Base-by-base conservation (phyloP, 345 rosid species). In the Aquilaria yunnanensis region DNA sequence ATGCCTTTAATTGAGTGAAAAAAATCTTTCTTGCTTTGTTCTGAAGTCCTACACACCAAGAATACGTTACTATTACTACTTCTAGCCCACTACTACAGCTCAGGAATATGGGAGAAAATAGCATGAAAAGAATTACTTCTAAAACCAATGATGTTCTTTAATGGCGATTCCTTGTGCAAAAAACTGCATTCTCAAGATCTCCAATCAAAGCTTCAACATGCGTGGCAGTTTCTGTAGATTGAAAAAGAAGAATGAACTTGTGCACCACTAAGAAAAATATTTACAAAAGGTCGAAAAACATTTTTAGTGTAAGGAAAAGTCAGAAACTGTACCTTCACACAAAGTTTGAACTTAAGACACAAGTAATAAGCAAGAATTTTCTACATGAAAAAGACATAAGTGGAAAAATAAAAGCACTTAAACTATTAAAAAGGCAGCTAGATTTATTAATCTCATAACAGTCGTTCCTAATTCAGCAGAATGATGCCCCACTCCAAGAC, bases 101-200 rank as follows among this genome's bases (percentile, higher is more conserved):
- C 47, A 49, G 61, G 55, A 23, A 43, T 56, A 64, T 3, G 41
- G 61, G 63, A 46, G 54, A 60, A 72, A 56, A 34, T 57, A 45
- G 51, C 14, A 57, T 11, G 4, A 56, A 30, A 58, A n/a, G 11
- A 62, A 32, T 70, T 67, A 83, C 84, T 56, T 51, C 56, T 33
- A 74, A 48, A 57, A 67, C 53, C 47, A 71, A 45, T 56, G 63
- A 66, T 34, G 60, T 67, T 78, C 71, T 61, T 7, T 46, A 51
- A 56, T 56, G 64, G 31, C 31, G 67, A 73, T 68, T 69, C 32
- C 68, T 70, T 54, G 78, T 59, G 60, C 23, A 74, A 66, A 79
- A 79, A 69, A 78, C 84, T 46, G 80, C 81, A 82, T 90, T 95
- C 72, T 90, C 97, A 47, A 90, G 84, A 68, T 90, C 95, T 55